phyloP scores from a whole-genome alignment of 2,329 filamentous ascomycete genomes.

The Aspergillus unguis region DNA sequence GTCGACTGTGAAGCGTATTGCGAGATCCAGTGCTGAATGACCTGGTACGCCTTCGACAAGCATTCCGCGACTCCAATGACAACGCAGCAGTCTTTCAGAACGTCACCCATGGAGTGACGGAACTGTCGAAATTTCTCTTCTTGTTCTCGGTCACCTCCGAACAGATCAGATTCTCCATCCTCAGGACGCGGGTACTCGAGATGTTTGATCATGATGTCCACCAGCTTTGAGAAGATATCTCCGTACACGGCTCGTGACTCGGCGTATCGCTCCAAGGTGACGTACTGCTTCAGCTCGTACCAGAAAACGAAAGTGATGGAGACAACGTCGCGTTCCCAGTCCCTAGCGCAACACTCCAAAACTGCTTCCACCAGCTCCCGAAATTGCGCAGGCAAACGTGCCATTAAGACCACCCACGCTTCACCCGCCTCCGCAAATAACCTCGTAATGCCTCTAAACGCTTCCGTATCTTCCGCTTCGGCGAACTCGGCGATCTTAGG shows the following conservation, averaged over 20 bases:
- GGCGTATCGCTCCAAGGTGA: slow-evolving; percentile 86
- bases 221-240: slow-evolving; percentile 81
- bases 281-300: slow-evolving; percentile 97
- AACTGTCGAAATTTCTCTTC: slow-evolving; percentile 98
- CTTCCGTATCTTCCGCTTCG: slow-evolving; percentile 77
- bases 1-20: slow-evolving; percentile 74
- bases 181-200: slow-evolving; percentile 82
- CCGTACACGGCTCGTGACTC: slow-evolving; percentile 72
- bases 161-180: slow-evolving; percentile 74
- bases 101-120: slow-evolving; percentile 94
- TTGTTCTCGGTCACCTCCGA: slow-evolving; percentile 90
- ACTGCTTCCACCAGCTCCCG: slow-evolving; percentile 81
- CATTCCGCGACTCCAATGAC: slow-evolving; percentile 93
- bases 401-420: slow-evolving; percentile 89
- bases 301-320: slow-evolving; percentile 95
- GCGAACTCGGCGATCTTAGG: slow-evolving; percentile 73
- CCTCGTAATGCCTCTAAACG: slow-evolving; percentile 82
- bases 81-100: slow-evolving; percentile 93
- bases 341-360: slow-evolving; percentile 83
- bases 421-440: slow-evolving; percentile 92
- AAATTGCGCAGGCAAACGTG: slow-evolving; percentile 77
- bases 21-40: slow-evolving; percentile 85
- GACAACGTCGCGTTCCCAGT: slow-evolving; percentile 86
- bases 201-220: slow-evolving; percentile 89
- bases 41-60: slow-evolving; percentile 77